Evolutionary conservation across 2,329 filamentous ascomycete species (phyloP).

Genomic region (Trichoderma aggressivum): DNA sequence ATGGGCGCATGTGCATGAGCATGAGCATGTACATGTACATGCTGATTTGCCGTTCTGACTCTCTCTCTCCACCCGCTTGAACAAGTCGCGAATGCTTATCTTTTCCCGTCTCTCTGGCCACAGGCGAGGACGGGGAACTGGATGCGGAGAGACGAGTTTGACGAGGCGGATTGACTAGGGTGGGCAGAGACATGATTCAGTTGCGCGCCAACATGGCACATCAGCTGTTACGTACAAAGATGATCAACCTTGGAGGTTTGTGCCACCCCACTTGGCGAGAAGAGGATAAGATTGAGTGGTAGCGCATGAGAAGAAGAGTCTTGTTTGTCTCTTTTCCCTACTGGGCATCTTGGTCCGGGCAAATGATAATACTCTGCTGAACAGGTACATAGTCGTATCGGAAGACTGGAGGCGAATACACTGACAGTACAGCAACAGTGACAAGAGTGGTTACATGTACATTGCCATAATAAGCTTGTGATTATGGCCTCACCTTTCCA

Average conservation of each 20-base stretch:
- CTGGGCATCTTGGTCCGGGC: background rate
- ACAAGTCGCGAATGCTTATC: background rate
- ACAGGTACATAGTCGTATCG: no score
- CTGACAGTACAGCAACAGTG: background rate
- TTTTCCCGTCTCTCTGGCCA: background rate
- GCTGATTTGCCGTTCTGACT: background rate
- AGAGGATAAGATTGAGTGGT: background rate
- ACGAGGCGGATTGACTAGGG: background rate
- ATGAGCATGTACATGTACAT: background rate
- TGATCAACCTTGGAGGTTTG: background rate
- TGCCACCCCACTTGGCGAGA: background rate
- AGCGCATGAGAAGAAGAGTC: background rate
- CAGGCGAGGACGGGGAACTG: constrained; percentile 1
- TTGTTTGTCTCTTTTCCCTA: background rate
- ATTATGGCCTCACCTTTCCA: background rate
- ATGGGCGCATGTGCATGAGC: background rate
- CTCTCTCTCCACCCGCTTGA: background rate
- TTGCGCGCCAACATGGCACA: background rate
- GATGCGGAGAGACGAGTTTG: background rate
- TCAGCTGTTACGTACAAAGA: constrained; percentile 14
- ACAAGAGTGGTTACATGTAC: background rate
- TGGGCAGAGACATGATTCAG: constrained; percentile 11
- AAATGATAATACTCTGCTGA: background rate
- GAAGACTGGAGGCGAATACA: background rate
- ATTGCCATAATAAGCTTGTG: background rate